Evolutionary conservation across 495 filamentous ascomycete species (phyloP).

Genomic region (Podospora didyma): DNA sequence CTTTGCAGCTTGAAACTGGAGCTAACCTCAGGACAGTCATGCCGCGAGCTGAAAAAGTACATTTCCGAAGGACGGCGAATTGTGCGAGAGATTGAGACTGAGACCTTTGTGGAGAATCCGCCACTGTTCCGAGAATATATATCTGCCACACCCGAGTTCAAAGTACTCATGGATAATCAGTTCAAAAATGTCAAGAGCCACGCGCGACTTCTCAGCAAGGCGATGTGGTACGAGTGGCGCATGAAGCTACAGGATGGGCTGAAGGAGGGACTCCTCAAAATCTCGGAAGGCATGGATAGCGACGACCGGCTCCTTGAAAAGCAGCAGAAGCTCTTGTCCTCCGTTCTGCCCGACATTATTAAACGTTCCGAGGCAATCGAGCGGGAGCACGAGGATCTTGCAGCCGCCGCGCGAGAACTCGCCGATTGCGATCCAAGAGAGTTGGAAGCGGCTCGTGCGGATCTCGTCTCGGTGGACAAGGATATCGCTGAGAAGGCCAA

Average conservation of each 20-base stretch:
- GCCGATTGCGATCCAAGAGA: constrained; percentile 76
- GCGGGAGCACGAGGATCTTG: constrained; percentile 58
- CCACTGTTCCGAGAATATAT: constrained; percentile 89
- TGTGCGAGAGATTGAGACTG: constrained; percentile 81
- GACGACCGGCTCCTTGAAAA: constrained; percentile 67
- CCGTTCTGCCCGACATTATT: constrained; percentile 59
- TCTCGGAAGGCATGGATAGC: constrained; percentile 66
- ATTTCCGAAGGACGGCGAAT: constrained; percentile 86
- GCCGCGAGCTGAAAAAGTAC: constrained; percentile 89
- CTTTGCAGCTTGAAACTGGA: neutral
- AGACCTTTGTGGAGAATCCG: constrained; percentile 84
- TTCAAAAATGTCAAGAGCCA: constrained; percentile 96
- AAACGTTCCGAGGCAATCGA: constrained; percentile 56
- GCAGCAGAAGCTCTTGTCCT: constrained; percentile 62
- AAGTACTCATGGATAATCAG: constrained; percentile 86
- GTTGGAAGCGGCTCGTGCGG: constrained; percentile 60
- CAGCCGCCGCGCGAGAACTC: constrained; percentile 69
- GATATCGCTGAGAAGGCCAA: constrained; percentile 65
- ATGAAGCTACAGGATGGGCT: constrained; percentile 84
- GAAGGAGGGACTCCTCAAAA: constrained; percentile 70
- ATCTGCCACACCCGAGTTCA: constrained; percentile 77
- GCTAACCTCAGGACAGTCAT: constrained; percentile 58
- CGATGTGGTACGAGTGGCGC: constrained; percentile 97
- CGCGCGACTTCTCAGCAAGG: constrained; percentile 82
- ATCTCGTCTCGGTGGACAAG: constrained; percentile 58